Evolutionary conservation across 352 stramenopile species (phyloP), one percentile per base, ranked within the genome.

Genomic region (Pythium biforme): DNA sequence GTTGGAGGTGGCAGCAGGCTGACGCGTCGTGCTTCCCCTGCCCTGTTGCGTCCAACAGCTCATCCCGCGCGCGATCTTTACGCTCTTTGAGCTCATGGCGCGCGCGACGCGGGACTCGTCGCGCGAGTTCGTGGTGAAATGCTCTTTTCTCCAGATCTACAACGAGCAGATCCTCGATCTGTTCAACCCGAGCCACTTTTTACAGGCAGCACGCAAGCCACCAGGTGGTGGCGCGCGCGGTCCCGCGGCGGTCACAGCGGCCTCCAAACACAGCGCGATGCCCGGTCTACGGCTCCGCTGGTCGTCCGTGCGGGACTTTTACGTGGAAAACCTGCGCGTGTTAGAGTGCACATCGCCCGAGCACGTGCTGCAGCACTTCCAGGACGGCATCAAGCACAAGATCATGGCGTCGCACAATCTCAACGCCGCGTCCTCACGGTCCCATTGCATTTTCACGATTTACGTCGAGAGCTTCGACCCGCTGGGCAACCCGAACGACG

Each of bases 331-430:
- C 58, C 52, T 87, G 6, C 52, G 69, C 11, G 34, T 81, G 0
- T 49, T 80, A 14, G 75, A 81, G 47, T 87, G 77, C 22, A 63
- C 57, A 10, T 77, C 66, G 1, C 67, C 75, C 0, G 61, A 83
- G 15, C 66, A 85, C 47, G 75, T 87, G 33, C 57, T 85, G 7
- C 50, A 57, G 39, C 68, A 77, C 52, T 87, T 87, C 29, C 77
- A 85, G 5, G 67, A 83, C n/a, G 77, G 77, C 9, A 67, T 85
- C 51, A 69, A 77, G 52, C 75, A 82, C 70, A 87, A 87, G 25
- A 72, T 87, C 22, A 85, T 87, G 77, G 77, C 77, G 17, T 85
- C 77, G 23, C 72, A 87, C 20, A 76, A 79, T 7, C 58, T 86
- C 19, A 86, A 86, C 56, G 74, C 69, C 3, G 74, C 74, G 17